A percentile compares a stretch with the other conserved stretches of the same genome.
phyloP scores from a whole-genome alignment of 768 basidiomycete species.

The Obba rivulosa region DNA sequence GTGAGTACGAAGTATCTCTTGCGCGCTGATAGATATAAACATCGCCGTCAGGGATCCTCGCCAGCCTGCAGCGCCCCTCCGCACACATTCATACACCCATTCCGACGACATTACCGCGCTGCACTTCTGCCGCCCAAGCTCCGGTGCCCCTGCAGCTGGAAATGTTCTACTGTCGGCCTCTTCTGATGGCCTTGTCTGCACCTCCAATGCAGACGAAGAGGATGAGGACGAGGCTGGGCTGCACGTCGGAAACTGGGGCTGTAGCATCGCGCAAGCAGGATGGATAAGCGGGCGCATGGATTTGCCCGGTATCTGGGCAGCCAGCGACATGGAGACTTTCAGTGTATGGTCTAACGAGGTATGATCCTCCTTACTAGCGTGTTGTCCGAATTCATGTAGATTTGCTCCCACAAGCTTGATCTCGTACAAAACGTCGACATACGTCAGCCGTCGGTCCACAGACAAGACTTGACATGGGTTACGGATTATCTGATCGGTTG shows the following conservation, averaged over 20 bases:
- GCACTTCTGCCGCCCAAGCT: constrained; percentile 37
- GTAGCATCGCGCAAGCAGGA: constrained; percentile 72
- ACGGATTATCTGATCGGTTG: constrained; percentile 71
- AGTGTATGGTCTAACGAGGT: constrained; percentile 79
- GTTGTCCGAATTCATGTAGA: too few species aligned
- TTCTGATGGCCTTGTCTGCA: constrained; percentile 77
- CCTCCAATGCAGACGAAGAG: constrained; percentile 62
- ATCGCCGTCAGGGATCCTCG: constrained; percentile 85
- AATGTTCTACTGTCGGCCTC: constrained; percentile 72
- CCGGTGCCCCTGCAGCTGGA: constrained; percentile 1
- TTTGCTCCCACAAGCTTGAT: constrained; percentile 45
- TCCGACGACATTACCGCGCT: constrained; percentile 89
- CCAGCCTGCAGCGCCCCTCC: constrained; percentile 61
- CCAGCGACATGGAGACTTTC: constrained; percentile 94
- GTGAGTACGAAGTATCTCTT: constrained; percentile 35
- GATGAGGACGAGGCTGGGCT: constrained; percentile 87
- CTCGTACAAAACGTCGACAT: constrained; percentile 53
- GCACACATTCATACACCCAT: constrained; percentile 81
- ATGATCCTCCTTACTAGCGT: constrained; percentile 1
- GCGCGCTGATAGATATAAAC: too few species aligned
- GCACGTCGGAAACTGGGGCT: constrained; percentile 82
- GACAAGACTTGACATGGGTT: constrained; percentile 57
- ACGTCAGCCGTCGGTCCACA: constrained; percentile 57
- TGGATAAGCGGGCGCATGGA: constrained; percentile 42
- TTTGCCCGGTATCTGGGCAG: constrained; percentile 61